Evolutionary conservation across 2,329 filamentous ascomycete species (phyloP).

Genomic region (Parastagonospora avenae): DNA sequence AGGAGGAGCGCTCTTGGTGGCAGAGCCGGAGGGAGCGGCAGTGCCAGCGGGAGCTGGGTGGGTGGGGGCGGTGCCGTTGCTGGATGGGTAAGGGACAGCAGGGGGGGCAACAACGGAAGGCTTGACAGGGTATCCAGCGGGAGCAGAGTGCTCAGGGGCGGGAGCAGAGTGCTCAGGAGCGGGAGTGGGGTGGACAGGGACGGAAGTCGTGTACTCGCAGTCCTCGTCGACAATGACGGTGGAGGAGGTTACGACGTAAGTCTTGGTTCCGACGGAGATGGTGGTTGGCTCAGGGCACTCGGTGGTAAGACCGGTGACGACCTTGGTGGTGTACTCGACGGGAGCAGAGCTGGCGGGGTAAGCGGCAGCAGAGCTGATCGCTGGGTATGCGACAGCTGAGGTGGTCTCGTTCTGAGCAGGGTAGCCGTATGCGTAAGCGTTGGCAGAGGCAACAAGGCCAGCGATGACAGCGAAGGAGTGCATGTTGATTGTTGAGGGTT

Average conservation of each 20-base stretch:
- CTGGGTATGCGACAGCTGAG: constrained; percentile 1
- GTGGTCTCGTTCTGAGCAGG: constrained; percentile 19
- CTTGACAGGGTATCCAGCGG: constrained; percentile 16
- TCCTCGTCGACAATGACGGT: constrained; percentile 39
- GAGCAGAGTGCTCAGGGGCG: constrained; percentile 19
- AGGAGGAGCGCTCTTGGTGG: constrained; percentile 32
- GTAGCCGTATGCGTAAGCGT: constrained; percentile 19
- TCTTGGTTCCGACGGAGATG: constrained; percentile 33
- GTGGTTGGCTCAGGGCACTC: constrained; percentile 33
- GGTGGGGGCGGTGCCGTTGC: constrained; percentile 28
- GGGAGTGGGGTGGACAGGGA: constrained; percentile 22
- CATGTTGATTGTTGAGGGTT: constrained; percentile 46
- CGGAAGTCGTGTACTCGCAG: constrained; percentile 27
- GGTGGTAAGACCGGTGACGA: constrained; percentile 27
- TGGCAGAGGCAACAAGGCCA: constrained; percentile 36
- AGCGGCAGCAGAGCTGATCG: constrained; percentile 1
- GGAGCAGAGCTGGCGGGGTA: constrained; percentile 11
- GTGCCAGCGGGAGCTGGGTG: constrained; percentile 30
- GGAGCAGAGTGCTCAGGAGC: constrained; percentile 23
- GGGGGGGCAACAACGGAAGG: constrained; percentile 22
- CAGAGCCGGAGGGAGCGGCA: constrained; percentile 20
- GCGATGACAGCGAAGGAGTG: constrained; percentile 43
- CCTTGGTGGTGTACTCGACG: constrained; percentile 35
- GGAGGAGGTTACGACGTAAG: constrained; percentile 41
- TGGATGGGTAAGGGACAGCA: constrained; percentile 23